Evolutionary conservation across 805 yeast species (phyloP).

Genomic region (Candida caryicola): DNA sequence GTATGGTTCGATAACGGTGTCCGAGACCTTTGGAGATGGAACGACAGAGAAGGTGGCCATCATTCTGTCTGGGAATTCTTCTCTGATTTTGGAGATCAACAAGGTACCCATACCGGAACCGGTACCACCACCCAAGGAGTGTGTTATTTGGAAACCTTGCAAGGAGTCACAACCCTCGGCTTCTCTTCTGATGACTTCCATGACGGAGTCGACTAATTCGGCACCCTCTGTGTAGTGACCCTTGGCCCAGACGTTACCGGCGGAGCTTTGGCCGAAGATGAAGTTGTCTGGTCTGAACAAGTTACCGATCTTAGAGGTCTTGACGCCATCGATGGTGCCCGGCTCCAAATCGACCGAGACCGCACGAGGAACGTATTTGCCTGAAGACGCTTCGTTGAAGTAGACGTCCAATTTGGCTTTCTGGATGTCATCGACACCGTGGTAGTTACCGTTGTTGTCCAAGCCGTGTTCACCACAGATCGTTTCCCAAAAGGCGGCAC

Average conservation of each 20-base stretch:
- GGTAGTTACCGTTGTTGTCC: slow-evolving; percentile 71
- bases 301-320: slow-evolving; percentile 76
- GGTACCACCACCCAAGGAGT: slow-evolving; percentile 73
- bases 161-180: slow-evolving; percentile 90
- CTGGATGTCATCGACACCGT: slow-evolving; percentile 43
- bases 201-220: slow-evolving; percentile 82
- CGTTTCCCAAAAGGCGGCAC: slow-evolving; percentile 93
- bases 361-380: slow-evolving; percentile 91
- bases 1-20: slow-evolving; percentile 93
- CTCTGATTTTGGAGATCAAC: slow-evolving; percentile 79
- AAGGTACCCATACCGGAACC: slow-evolving; percentile 97
- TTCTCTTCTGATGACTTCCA: slow-evolving; percentile 89
- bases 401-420: slow-evolving; percentile 69
- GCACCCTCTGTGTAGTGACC: slow-evolving; percentile 98
- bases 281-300: slow-evolving; percentile 90
- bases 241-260: slow-evolving; percentile 96
- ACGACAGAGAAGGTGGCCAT: slow-evolving; percentile 92
- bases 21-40: slow-evolving; percentile 88
- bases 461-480: slow-evolving; percentile 87
- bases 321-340: slow-evolving; percentile 85
- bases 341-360: slow-evolving; percentile 92
- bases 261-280: slow-evolving; percentile 86
- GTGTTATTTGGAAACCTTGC: slow-evolving; percentile 87
- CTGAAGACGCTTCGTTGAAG: slow-evolving; percentile 81
- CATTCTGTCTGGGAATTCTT: slow-evolving; percentile 94